These are phyloP conservation scores for Aquanectria penicillioides DNA, from an alignment of 2,329 filamentous ascomycete species.

Conservation along the genomic window DNA sequence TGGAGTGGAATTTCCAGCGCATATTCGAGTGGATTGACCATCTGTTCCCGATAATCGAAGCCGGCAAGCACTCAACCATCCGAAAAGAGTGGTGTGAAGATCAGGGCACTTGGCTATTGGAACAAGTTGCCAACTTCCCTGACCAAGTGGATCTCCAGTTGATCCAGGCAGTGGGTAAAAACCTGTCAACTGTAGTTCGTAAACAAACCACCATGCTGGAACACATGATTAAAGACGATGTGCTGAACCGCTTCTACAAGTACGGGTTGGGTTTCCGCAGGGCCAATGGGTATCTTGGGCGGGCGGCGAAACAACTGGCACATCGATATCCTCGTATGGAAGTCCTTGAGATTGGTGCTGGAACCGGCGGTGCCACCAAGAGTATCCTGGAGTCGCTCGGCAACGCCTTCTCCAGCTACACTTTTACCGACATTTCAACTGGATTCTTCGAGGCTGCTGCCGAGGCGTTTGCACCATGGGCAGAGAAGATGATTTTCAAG, in stretches of 20 bases:
- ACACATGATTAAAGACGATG: not conserved
- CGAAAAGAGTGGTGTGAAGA: no score
- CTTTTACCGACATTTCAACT: not conserved
- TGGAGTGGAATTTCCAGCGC: no score
- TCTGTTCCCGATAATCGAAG: no score
- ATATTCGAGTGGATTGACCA: no score
- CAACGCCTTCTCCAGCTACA: not conserved
- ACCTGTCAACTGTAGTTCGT: not conserved
- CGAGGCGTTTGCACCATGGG: not conserved
- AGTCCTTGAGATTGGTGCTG: not conserved
- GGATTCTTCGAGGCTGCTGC: not conserved
- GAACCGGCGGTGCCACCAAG: not conserved
- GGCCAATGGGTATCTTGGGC: not conserved
- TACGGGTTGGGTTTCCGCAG: not conserved
- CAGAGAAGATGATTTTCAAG: not conserved
- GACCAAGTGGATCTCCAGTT: not conserved
- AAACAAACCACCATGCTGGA: not conserved
- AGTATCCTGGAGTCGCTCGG: not conserved
- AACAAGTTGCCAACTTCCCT: no score
- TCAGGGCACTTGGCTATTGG: no score
- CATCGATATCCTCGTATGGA: not conserved
- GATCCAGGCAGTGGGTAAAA: not conserved
- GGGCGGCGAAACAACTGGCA: not conserved
- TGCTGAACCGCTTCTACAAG: not conserved
- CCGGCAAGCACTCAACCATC: no score